Conservation (phyloP, 23 red algal genomes). For the Gracilaria vermiculophylla region DNA sequence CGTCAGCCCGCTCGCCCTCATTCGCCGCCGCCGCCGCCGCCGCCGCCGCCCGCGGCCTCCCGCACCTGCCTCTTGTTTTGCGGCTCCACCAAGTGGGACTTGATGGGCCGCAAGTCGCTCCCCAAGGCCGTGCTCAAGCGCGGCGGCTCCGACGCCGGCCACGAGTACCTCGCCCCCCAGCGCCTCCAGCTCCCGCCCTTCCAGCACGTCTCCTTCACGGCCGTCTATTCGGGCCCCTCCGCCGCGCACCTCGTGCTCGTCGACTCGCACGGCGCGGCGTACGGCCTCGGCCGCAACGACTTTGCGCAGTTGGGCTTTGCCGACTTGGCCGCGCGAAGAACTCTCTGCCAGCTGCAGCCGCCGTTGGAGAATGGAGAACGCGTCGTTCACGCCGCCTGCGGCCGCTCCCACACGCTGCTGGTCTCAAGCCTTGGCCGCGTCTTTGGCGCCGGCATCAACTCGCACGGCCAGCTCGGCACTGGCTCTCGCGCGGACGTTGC, state of each 20-base stretch:
- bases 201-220: not conserved
- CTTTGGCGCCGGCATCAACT: constrained; percentile 51
- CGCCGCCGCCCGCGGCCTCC: not conserved
- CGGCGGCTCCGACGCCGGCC: constrained; percentile 28
- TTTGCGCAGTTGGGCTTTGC: constrained; percentile 22
- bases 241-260: constrained; percentile 56
- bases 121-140: constrained; percentile 31
- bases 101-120: constrained; percentile 51
- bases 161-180: constrained; percentile 17
- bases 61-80: constrained; percentile 29
- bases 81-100: constrained; percentile 66
- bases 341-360: not conserved
- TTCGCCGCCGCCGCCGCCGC: not conserved
- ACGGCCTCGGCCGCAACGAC: constrained; percentile 57
- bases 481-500: not conserved
- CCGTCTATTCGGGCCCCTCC: constrained; percentile 33
- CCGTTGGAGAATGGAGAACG: constrained; percentile 4
- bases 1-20: not conserved
- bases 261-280: constrained; percentile 22
- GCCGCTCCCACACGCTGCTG: constrained; percentile 39
- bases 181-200: constrained; percentile 16
- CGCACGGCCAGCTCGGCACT: constrained; percentile 55
- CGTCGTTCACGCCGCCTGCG: constrained; percentile 32
- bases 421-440: constrained; percentile 19
- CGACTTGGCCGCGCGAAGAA: constrained; percentile 4